Evolutionary conservation across 2,329 filamentous ascomycete genomes (phyloP).

Genomic region (Trichophyton mentagrophytes): DNA sequence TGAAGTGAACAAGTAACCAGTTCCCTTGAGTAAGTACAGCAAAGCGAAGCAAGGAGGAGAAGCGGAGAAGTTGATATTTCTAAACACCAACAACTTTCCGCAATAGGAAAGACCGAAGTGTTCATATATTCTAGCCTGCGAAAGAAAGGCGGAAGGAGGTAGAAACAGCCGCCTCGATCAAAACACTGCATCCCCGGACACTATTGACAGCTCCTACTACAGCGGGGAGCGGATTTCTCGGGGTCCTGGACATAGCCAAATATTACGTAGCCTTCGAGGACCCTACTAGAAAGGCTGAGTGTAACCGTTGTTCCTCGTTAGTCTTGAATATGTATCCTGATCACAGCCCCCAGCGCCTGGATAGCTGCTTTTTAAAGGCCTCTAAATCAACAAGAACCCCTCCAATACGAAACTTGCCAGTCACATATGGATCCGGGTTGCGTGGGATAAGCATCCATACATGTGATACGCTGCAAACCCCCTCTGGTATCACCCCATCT

Average conservation of each 20-base stretch:
- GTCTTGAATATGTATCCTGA: not conserved
- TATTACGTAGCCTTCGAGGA: not conserved
- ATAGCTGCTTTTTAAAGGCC: not conserved
- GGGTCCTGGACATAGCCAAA: too few relatives aligned
- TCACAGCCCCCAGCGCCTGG: not conserved
- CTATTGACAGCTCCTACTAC: too few relatives aligned
- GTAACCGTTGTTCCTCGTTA: not conserved
- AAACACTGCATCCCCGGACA: too few relatives aligned
- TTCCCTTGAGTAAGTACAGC: too few relatives aligned
- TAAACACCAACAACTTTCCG: not conserved
- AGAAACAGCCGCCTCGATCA: not conserved
- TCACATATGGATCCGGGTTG: not conserved
- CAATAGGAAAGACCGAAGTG: not conserved
- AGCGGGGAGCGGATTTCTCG: too few relatives aligned
- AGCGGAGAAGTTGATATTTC: not conserved
- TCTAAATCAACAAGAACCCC: not conserved
- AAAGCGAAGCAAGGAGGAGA: not conserved
- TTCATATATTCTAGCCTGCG: not conserved
- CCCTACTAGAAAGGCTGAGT: not conserved
- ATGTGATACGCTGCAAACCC: constrained; percentile 10
- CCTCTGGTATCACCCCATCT: constrained; percentile 1
- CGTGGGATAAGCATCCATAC: constrained; percentile 8
- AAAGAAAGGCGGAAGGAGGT: not conserved
- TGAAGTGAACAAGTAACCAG: too few relatives aligned
- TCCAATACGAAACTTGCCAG: not conserved